These are phyloP conservation scores for Leccinum incarnatum DNA, from an alignment of 768 basidiomycete species.

Conservation along the genomic window DNA sequence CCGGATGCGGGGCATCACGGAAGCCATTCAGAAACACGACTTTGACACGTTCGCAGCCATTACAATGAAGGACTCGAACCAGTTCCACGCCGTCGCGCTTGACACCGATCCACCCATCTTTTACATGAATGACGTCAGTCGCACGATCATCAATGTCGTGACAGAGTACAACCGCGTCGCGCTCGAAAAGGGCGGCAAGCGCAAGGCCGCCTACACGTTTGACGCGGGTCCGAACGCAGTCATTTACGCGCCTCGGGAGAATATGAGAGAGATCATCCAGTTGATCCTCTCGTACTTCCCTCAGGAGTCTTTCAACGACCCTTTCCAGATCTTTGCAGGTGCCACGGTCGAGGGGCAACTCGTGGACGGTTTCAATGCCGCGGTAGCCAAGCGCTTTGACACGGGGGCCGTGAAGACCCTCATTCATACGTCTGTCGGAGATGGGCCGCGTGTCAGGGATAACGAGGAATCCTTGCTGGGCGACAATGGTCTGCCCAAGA, in stretches of 20 bases:
- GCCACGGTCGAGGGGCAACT: constrained; percentile 47
- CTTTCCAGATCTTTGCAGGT: constrained; percentile 58
- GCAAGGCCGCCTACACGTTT: constrained; percentile 96
- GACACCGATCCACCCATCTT: constrained; percentile 98
- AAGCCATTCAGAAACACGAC: constrained; percentile 75
- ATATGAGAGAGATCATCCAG: constrained; percentile 75
- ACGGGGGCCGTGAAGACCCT: constrained; percentile 81
- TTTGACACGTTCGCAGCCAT: constrained; percentile 87
- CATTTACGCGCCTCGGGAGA: constrained; percentile 80
- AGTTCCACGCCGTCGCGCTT: constrained; percentile 97
- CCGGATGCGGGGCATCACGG: constrained; percentile 79
- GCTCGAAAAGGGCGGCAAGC: constrained; percentile 50
- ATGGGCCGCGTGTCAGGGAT: constrained; percentile 76
- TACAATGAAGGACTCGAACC: constrained; percentile 98
- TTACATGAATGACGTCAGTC: constrained; percentile 97
- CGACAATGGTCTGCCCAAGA: constrained; percentile 66
- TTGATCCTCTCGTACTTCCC: constrained; percentile 87
- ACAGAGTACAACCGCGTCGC: constrained; percentile 89
- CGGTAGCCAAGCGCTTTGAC: constrained; percentile 69
- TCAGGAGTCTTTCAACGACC: constrained; percentile 73
- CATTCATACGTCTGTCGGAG: constrained; percentile 92
- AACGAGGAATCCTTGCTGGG: constrained; percentile 65
- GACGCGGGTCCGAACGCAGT: constrained; percentile 99
- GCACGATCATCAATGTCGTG: constrained; percentile 88
- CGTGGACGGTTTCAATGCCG: constrained; percentile 72